Evolutionary conservation across 2,329 filamentous ascomycete genomes (phyloP).

Genomic region (Fusarium solani-melongenae): DNA sequence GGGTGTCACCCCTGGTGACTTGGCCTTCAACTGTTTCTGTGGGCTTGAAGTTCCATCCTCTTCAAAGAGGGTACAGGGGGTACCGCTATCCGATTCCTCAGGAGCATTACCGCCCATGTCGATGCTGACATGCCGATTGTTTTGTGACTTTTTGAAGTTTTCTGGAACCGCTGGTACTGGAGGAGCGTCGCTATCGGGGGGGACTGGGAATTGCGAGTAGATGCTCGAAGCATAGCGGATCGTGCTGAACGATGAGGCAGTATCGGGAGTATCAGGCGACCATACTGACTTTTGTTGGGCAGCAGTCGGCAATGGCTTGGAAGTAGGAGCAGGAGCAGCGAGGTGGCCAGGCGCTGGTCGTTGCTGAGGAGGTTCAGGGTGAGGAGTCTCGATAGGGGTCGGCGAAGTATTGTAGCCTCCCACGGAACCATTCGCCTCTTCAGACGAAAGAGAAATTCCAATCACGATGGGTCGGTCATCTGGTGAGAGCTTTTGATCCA

Average conservation of each 20-base stretch:
- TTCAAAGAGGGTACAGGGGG: slow-evolving; percentile 75
- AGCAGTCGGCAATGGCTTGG: slow-evolving; percentile 33
- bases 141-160: slow-evolving; percentile 49
- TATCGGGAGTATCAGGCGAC: slow-evolving; percentile 71
- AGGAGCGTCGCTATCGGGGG: slow-evolving; percentile 56
- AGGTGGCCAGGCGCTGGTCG: slow-evolving; percentile 10
- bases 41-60: slow-evolving; percentile 67
- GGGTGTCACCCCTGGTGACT: slow-evolving; percentile 51
- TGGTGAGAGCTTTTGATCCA: slow-evolving; percentile 68
- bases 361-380: slow-evolving; percentile 12
- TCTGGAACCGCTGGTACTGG: slow-evolving; percentile 70
- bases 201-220: slow-evolving; percentile 67
- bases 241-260: slow-evolving; percentile 53
- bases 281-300: slow-evolving; percentile 62
- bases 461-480: slow-evolving; percentile 79
- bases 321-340: neutral
- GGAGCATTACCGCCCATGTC: slow-evolving; percentile 46
- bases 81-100: slow-evolving; percentile 63
- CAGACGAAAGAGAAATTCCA: slow-evolving; percentile 72
- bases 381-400: slow-evolving; percentile 37
- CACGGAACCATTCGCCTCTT: slow-evolving; percentile 46
- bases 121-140: slow-evolving; percentile 52
- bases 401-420: slow-evolving; percentile 55
- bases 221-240: slow-evolving; percentile 66
- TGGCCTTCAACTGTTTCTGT: slow-evolving; percentile 53